phyloP scores from a whole-genome alignment of 495 filamentous ascomycete species.

The Geopyxis carbonaria region DNA sequence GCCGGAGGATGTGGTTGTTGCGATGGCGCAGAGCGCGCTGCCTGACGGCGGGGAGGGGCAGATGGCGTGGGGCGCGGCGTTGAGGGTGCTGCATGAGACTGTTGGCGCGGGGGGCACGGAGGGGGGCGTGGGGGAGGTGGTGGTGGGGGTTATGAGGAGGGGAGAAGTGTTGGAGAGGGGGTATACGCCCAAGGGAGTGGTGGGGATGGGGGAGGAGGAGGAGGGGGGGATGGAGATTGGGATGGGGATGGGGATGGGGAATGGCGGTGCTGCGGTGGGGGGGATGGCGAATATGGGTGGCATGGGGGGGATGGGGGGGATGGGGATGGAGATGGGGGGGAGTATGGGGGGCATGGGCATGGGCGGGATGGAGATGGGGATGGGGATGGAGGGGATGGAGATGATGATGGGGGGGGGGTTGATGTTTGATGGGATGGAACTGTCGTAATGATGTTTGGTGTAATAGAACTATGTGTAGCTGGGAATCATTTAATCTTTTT shows the following conservation, averaged over 20 bases:
- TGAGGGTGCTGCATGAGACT: neutral
- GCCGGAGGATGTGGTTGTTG: constrained; percentile 15
- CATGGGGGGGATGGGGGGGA: neutral
- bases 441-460: too few relatives aligned
- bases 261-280: neutral
- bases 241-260: neutral
- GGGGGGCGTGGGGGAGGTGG: neutral
- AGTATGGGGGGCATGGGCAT: neutral
- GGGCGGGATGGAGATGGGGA: constrained; percentile 1
- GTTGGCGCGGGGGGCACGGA: too few relatives aligned
- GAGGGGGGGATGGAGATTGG: neutral
- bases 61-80: neutral
- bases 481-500: too few relatives aligned
- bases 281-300: neutral
- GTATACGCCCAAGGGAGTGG: neutral
- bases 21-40: constrained; percentile 9
- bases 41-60: neutral
- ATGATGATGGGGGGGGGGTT: neutral
- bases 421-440: neutral
- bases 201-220: neutral
- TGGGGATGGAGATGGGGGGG: constrained; percentile 1
- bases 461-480: too few relatives aligned
- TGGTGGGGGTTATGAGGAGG: neutral
- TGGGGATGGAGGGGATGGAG: neutral
- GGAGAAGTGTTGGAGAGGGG: neutral